These are phyloP conservation scores for Didymella pinodella DNA, from an alignment of 2,329 filamentous ascomycete genomes.

Conservation along the genomic window DNA sequence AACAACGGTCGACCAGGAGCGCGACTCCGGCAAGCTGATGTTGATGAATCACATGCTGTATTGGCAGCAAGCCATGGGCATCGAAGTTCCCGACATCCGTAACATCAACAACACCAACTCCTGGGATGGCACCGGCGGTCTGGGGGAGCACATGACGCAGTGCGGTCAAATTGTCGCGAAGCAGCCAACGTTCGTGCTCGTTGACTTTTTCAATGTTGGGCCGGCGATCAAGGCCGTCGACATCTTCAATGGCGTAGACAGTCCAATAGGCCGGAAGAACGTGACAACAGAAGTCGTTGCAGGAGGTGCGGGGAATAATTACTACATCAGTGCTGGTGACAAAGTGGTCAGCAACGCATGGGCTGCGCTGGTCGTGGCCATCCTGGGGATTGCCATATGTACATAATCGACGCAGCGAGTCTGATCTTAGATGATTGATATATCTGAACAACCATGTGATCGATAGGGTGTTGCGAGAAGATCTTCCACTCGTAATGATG, in stretches of 20 bases:
- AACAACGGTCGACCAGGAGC: slow-evolving; percentile 49
- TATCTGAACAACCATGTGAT: neutral
- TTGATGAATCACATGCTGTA: slow-evolving; percentile 83
- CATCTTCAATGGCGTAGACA: slow-evolving; percentile 65
- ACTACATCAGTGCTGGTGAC: slow-evolving; percentile 10
- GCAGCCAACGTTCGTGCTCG: slow-evolving; percentile 73
- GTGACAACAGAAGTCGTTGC: slow-evolving; percentile 24
- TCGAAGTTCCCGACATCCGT: slow-evolving; percentile 49
- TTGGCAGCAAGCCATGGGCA: slow-evolving; percentile 54
- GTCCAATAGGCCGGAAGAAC: slow-evolving; percentile 54
- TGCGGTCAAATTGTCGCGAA: slow-evolving; percentile 66
- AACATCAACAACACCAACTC: slow-evolving; percentile 70
- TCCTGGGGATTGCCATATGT: slow-evolving; percentile 8
- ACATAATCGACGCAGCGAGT: neutral
- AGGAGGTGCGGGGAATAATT: slow-evolving; percentile 10
- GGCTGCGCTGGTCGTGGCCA: slow-evolving; percentile 11
- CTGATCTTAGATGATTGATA: neutral
- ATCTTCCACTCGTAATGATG: neutral
- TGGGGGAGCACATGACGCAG: slow-evolving; percentile 44
- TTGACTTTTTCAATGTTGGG: slow-evolving; percentile 80
- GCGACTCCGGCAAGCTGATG: slow-evolving; percentile 67
- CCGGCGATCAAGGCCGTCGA: slow-evolving; percentile 73
- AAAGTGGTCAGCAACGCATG: slow-evolving; percentile 10
- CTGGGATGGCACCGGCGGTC: slow-evolving; percentile 62
- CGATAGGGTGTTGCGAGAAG: neutral